phyloP scores from a whole-genome alignment of 225 moss, liverwort and hornwort species.

The Lunularia cruciata region DNA sequence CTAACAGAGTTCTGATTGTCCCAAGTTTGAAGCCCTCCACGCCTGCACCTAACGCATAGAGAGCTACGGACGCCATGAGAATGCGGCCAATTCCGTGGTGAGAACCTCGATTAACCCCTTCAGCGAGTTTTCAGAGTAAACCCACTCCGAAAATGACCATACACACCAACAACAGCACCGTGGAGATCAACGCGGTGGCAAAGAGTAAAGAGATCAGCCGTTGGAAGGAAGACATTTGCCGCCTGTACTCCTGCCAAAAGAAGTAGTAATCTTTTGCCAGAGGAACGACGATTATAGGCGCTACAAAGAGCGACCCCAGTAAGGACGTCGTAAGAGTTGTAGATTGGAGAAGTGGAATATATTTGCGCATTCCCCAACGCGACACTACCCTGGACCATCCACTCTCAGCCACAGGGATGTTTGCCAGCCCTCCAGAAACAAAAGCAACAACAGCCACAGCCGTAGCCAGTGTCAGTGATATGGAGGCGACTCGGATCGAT shows the following conservation, averaged over 20 bases:
- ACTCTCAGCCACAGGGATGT: slow-evolving; percentile 26
- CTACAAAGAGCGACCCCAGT: slow-evolving; percentile 11
- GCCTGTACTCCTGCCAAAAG: slow-evolving; percentile 3
- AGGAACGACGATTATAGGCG: slow-evolving; percentile 8
- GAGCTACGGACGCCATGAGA: no score
- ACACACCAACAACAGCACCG: slow-evolving; percentile 2
- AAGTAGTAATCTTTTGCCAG: slow-evolving; percentile 16
- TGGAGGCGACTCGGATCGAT: slow-evolving; percentile 14
- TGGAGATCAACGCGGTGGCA: slow-evolving; percentile 2
- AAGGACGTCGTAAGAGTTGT: slow-evolving; percentile 19
- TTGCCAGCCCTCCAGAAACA: slow-evolving; percentile 10
- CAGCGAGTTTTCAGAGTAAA: slow-evolving; percentile 13
- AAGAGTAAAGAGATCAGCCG: slow-evolving; percentile 1
- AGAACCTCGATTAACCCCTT: no score
- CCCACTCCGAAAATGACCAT: slow-evolving; percentile 18
- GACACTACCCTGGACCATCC: slow-evolving; percentile 25
- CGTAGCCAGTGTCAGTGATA: slow-evolving; percentile 9
- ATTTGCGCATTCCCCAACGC: neutral
- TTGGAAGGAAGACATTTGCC: neutral
- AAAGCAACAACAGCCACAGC: slow-evolving; percentile 19
- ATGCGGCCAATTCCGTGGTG: no score
- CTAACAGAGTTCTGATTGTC: no score
- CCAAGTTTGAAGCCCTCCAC: no score
- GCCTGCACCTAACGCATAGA: no score
- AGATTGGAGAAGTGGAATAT: neutral